phyloP scores from a whole-genome alignment of 164 flowering plant genomes.

The Warburgia ugandensis region DNA sequence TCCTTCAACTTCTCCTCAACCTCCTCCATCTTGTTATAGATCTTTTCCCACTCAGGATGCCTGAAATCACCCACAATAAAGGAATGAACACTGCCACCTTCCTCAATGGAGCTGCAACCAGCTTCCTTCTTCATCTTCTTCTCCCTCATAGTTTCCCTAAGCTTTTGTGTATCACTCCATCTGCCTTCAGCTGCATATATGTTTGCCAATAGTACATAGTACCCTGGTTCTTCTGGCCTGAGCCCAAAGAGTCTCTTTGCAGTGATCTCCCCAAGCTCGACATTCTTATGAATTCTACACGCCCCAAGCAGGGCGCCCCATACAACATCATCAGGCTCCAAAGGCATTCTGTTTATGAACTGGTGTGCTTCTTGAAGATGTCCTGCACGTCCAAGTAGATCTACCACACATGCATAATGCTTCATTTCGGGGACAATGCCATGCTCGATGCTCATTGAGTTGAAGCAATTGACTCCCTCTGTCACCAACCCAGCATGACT shows the following conservation, averaged over 20 bases:
- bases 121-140: slow-evolving; percentile 26
- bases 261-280: slow-evolving; percentile 25
- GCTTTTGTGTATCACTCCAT: slow-evolving; percentile 27
- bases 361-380: slow-evolving; percentile 33
- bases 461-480: slow-evolving; percentile 28
- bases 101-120: slow-evolving; percentile 32
- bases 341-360: slow-evolving; percentile 31
- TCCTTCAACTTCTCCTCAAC: slow-evolving; percentile 21
- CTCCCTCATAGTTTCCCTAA: slow-evolving; percentile 27
- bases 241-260: slow-evolving; percentile 31
- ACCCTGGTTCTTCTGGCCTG: slow-evolving; percentile 29
- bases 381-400: slow-evolving; percentile 44
- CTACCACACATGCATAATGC: slow-evolving; percentile 48
- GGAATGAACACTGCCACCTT: slow-evolving; percentile 21
- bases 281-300: slow-evolving; percentile 29
- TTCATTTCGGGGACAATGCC: slow-evolving; percentile 27
- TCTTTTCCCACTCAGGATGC: slow-evolving; percentile 23
- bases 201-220: slow-evolving; percentile 35
- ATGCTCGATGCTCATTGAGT: slow-evolving; percentile 23
- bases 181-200: slow-evolving; percentile 35
- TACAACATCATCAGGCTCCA: slow-evolving; percentile 30
- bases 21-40: slow-evolving; percentile 26
- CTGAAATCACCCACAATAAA: slow-evolving; percentile 32
- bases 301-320: slow-evolving; percentile 43
- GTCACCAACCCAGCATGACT: slow-evolving; percentile 36